phyloP scores from a whole-genome alignment of 2,329 filamentous ascomycete species.

The Tympanopsis confertula region DNA sequence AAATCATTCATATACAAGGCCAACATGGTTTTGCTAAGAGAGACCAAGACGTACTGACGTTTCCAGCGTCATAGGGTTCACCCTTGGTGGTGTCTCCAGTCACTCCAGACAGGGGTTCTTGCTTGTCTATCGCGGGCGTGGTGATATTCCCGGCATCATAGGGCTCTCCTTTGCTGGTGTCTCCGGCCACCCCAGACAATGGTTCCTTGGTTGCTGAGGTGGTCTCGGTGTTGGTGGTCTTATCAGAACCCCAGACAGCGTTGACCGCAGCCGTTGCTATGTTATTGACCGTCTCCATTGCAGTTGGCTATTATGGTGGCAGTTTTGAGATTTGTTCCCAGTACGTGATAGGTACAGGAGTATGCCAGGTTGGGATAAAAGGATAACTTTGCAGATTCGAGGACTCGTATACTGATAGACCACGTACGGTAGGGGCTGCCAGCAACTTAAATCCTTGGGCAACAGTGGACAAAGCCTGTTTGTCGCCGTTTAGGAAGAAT shows the following conservation, averaged over 20 bases:
- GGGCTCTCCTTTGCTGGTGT: constrained; percentile 58
- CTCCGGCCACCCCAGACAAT: constrained; percentile 58
- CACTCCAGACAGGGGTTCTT: constrained; percentile 62
- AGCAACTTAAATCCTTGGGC: too few relatives aligned
- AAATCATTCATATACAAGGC: too few relatives aligned
- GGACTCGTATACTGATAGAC: too few relatives aligned
- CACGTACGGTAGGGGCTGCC: too few relatives aligned
- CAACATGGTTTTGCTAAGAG: too few relatives aligned
- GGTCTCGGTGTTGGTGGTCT: too few relatives aligned
- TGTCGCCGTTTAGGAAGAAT: too few relatives aligned
- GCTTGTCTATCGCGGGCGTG: neutral
- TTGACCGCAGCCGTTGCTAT: constrained; percentile 3
- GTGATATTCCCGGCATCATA: constrained; percentile 31
- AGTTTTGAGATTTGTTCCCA: too few relatives aligned
- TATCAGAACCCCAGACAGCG: constrained; percentile 4
- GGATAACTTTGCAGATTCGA: too few relatives aligned
- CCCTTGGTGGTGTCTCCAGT: constrained; percentile 53
- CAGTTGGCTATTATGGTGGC: neutral
- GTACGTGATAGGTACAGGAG: too few relatives aligned
- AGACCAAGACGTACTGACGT: constrained; percentile 52
- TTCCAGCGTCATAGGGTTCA: constrained; percentile 72
- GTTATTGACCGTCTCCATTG: constrained; percentile 7
- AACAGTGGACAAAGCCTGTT: too few relatives aligned
- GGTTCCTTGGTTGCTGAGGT: constrained; percentile 38
- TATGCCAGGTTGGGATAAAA: too few relatives aligned